A percentile compares a stretch with the other conserved stretches of the same genome.
These are phyloP conservation scores for Colletotrichum truncatum DNA, from an alignment of 2,329 filamentous ascomycete genomes.

Conservation along the genomic window DNA sequence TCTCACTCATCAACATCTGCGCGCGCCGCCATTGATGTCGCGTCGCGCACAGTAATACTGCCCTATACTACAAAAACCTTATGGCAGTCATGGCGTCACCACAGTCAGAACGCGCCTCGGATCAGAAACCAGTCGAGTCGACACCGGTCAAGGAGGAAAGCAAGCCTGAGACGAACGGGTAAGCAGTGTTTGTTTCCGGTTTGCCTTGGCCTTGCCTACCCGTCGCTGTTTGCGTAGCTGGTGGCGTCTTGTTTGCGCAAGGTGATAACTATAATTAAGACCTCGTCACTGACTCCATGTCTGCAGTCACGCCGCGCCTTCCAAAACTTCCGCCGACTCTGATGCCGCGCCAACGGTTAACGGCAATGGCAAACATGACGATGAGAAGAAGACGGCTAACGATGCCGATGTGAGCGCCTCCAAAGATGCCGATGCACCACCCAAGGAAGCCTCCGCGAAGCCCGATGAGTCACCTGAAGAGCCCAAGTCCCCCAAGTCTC, in stretches of 20 bases:
- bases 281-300: background rate
- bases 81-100: conserved; percentile 65
- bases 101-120: conserved; percentile 50
- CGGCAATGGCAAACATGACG: conserved; percentile 35
- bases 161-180: conserved; percentile 49
- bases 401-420: background rate
- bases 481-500: background rate
- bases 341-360: conserved; percentile 36
- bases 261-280: background rate
- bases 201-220: conserved; percentile 31
- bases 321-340: conserved; percentile 30
- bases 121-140: conserved; percentile 55
- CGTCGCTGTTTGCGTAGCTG: conserved; percentile 23
- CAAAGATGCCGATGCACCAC: conserved; percentile 6
- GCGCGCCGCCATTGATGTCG: conserved; percentile 45
- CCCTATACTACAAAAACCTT: conserved; percentile 44
- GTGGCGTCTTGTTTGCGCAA: conserved; percentile 26
- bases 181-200: conserved; percentile 35
- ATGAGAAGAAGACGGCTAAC: conserved; percentile 20
- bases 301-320: conserved; percentile 39
- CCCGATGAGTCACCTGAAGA: background rate
- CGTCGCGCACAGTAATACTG: conserved; percentile 39
- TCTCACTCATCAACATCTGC: background rate
- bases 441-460: conserved; percentile 4
- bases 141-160: conserved; percentile 40